Evolutionary conservation across 148 eudicot species (phyloP), one percentile per base, ranked within the genome.

Genomic region (Mesembryanthemum crystallinum): DNA sequence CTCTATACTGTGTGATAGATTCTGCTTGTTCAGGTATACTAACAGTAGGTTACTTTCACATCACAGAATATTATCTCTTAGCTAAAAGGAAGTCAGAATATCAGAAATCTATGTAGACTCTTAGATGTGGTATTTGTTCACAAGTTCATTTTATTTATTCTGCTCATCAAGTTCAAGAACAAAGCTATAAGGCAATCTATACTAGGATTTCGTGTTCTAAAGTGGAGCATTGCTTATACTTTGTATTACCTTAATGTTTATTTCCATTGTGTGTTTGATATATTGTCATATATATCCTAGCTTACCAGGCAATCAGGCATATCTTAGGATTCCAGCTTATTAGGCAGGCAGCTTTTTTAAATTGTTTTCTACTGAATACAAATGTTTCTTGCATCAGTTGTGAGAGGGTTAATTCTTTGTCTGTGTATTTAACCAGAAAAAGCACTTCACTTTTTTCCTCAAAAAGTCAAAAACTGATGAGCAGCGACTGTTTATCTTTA

Each of bases 351-450:
- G 12, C 14, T 45, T 6, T 8, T n/a, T 57, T 57, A 1, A 3
- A 57, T 57, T 57, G 49, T 8, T 43, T 42, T 5, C 42, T 67
- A 4, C 54, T 23, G 14, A 23, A 39, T 37, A 37, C 15, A 43
- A 32, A 67, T 42, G 52, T 11, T 67, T 67, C 20, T 23, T 43
- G 54, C 71, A 65, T 65, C 61, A n/a, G 61, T n/a, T 57, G 18
- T 57, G 61, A 15, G 7, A 15, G 57, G 27, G 27, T 57, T 23
- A 21, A 57, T 8, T 21, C 49, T 39, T 9, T 45, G 49, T 45
- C 14, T 45, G 1, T 8, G 12, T 45, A 45, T 39, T 39, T 45
- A 45, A 45, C 49, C 3, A 43, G 49, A 45, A 45, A 45, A 2
- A 11, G 49, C 49, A 10, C 49, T 45, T 45, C 14, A 8, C 49